phyloP scores from a whole-genome alignment of 306 rosid species.

The Fagus crenata region DNA sequence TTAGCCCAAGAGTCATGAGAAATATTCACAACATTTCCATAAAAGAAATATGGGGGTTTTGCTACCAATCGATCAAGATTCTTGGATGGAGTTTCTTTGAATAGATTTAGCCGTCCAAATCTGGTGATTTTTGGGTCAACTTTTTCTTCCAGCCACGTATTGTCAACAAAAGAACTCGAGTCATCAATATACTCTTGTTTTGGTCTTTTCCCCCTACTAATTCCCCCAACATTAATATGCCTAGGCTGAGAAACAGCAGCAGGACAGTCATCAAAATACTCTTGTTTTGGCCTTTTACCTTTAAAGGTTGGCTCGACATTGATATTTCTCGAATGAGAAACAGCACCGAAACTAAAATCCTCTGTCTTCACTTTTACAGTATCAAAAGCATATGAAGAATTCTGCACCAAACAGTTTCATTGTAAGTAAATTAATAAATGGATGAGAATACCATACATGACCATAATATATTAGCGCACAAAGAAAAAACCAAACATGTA shows the following conservation, averaged over 20 bases:
- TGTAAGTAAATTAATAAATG: constrained; percentile 17
- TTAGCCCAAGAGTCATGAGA: constrained; percentile 67
- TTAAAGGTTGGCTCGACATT: constrained; percentile 36
- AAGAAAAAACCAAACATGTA: constrained; percentile 1
- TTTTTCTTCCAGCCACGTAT: constrained; percentile 57
- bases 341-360: constrained; percentile 30
- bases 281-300: constrained; percentile 65
- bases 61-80: constrained; percentile 42
- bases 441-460: not conserved
- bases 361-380: constrained; percentile 51
- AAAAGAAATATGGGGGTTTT: constrained; percentile 79
- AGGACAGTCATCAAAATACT: constrained; percentile 37
- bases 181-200: constrained; percentile 56
- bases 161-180: constrained; percentile 36
- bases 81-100: constrained; percentile 45
- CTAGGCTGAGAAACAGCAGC: constrained; percentile 26
- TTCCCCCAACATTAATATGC: constrained; percentile 23
- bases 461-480: constrained; percentile 5
- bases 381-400: constrained; percentile 30
- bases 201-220: constrained; percentile 58
- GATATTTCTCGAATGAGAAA: constrained; percentile 39
- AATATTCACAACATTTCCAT: constrained; percentile 56
- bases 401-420: constrained; percentile 37
- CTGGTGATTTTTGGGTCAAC: constrained; percentile 38
- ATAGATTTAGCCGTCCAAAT: constrained; percentile 31